Base-by-base conservation (phyloP, 2,329 filamentous ascomycete species). In the Trichoderma sp. region DNA sequence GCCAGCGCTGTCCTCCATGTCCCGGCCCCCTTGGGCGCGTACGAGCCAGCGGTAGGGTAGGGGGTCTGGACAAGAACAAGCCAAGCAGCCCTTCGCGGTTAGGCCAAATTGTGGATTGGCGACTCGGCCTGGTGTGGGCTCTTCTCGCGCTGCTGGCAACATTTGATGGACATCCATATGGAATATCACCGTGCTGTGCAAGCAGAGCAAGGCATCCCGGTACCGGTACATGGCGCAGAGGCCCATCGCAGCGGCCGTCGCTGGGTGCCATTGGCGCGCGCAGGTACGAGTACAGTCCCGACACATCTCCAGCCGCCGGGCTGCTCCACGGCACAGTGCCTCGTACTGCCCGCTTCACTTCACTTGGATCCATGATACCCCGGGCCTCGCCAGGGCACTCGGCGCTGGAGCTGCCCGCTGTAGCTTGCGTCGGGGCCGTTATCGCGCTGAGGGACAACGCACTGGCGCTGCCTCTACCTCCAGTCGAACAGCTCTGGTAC, bases 41-140 rank as follows among this genome's bases (percentile, higher is more conserved):
- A 71, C 27, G 56, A 71, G 67, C 66, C 66, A 69, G 68, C 50
- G 68, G 35, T 38, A 38, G 35, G 35, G 35, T 38, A 38, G 35
- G 56, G 64, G 62, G 63, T 74, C 71, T 65, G 69, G 50, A n/a
- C 63, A 60, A 38, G 35, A 38, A 16, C 35, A 16, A 38, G 71
- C 71, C 71, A 67, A 66, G 71, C 71, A 67, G 71, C 71, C 71
- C 71, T 45, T 74, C 50, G 64, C 53, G 71, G 71, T 67, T 74
- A 74, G 71, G 71, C 53, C 53, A 62, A 50, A 67, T 24, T 74
- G 71, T 74, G 71, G 71, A 67, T 74, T 74, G 69, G 60, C 60
- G 59, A 62, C 35, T 35, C 41, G 60, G 71, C 71, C 41, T 62
- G 71, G 71, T 33, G 62, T 67, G 71, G 71, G 45, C 53, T 74